Percentiles rank a stretch among this genome's conserved stretches.
These are phyloP conservation scores for Mucor racemosus DNA, from an alignment of 371 early-diverging fungal genomes.

Conservation along the genomic window DNA sequence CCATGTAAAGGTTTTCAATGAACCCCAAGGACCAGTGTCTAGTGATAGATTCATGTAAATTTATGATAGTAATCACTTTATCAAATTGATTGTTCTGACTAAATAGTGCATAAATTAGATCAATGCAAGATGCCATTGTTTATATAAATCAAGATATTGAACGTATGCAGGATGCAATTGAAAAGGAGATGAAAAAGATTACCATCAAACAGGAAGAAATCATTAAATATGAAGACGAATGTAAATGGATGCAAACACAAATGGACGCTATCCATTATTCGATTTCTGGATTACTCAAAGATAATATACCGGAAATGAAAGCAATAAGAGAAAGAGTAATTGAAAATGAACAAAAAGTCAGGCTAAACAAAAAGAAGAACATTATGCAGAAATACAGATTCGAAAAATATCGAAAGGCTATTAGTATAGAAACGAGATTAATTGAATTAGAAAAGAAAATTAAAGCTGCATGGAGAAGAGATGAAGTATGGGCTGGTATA, in stretches of 20 bases:
- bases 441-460: slow-evolving; percentile 25
- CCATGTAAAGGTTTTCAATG: neutral
- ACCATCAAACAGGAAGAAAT: slow-evolving; percentile 16
- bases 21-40: slow-evolving; percentile 15
- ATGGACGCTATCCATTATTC: slow-evolving; percentile 5
- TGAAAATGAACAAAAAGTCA: slow-evolving; percentile 14
- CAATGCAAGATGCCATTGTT: slow-evolving; percentile 15
- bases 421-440: slow-evolving; percentile 22
- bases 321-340: neutral
- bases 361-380: slow-evolving; percentile 15
- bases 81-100: neutral
- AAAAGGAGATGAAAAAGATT: slow-evolving; percentile 21
- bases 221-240: neutral
- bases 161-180: slow-evolving; percentile 11
- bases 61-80: neutral
- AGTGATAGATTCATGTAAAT: slow-evolving; percentile 19
- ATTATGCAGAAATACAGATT: slow-evolving; percentile 6
- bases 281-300: neutral
- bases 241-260: slow-evolving; percentile 13
- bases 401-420: slow-evolving; percentile 19
- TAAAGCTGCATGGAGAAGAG: slow-evolving; percentile 18
- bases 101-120: neutral
- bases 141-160: slow-evolving; percentile 1
- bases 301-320: slow-evolving; percentile 18
- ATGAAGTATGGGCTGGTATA: slow-evolving; percentile 25